Evolutionary conservation across 768 basidiomycete species (phyloP).

Genomic region (Tulasnella sp.): DNA sequence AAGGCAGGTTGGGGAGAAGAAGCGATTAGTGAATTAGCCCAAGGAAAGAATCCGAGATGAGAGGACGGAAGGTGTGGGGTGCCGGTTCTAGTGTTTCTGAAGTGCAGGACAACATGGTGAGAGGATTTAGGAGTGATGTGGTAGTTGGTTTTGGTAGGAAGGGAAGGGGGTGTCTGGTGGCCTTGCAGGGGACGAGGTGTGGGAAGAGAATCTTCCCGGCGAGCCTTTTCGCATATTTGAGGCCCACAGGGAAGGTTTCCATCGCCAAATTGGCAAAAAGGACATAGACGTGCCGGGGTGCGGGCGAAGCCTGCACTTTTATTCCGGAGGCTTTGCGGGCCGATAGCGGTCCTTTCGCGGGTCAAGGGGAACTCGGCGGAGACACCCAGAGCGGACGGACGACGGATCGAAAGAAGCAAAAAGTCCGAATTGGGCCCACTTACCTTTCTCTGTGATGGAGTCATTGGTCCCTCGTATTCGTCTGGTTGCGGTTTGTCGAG

Average conservation of each 20-base stretch:
- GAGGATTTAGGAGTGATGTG: background rate
- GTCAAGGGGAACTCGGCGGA: background rate
- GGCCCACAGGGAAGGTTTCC: conserved; percentile 1
- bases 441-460: conserved; percentile 81
- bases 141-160: background rate
- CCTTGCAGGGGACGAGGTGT: background rate
- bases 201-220: conserved; percentile 8
- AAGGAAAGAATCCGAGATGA: conserved; percentile 4
- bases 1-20: conserved; percentile 20
- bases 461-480: conserved; percentile 61
- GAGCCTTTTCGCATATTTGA: conserved; percentile 8
- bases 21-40: conserved; percentile 6
- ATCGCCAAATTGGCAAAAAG: conserved; percentile 9
- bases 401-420: background rate
- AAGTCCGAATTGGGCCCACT: conserved; percentile 28
- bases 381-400: conserved; percentile 5
- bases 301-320: conserved; percentile 5
- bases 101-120: background rate
- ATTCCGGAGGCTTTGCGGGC: conserved; percentile 9
- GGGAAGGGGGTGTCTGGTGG: conserved; percentile 7
- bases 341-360: conserved; percentile 10
- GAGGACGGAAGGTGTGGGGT: conserved; percentile 10
- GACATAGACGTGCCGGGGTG: background rate
- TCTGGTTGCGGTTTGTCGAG: conserved; percentile 64
- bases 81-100: conserved; percentile 11